Evolutionary conservation across 2,329 filamentous ascomycete genomes (phyloP).

Genomic region (Zymoseptoria brevis): DNA sequence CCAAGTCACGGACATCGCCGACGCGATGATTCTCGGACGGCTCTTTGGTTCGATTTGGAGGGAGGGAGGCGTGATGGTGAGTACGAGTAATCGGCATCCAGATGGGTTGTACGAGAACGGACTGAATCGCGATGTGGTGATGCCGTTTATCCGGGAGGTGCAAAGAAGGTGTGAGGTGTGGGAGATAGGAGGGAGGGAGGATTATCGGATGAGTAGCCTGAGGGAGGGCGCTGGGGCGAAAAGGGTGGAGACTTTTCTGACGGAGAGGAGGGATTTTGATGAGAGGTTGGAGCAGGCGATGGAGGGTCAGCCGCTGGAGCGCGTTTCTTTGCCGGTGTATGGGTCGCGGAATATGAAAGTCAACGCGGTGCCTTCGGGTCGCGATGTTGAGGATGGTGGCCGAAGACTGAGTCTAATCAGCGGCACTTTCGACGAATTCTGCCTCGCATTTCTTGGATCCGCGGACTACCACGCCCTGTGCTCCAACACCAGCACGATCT

Average conservation of each 20-base stretch:
- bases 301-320: conserved; percentile 2
- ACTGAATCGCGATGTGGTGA: conserved; percentile 74
- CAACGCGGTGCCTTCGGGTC: conserved; percentile 1
- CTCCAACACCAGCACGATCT: conserved; percentile 11
- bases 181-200: conserved; percentile 65
- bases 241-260: conserved; percentile 21
- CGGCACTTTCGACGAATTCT: conserved; percentile 60
- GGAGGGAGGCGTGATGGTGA: conserved; percentile 92
- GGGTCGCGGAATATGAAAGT: conserved; percentile 16
- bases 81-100: conserved; percentile 93
- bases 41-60: conserved; percentile 88
- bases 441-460: conserved; percentile 56
- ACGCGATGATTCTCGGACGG: conserved; percentile 91
- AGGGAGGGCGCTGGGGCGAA: conserved; percentile 34
- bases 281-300: conserved; percentile 3
- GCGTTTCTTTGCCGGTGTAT: conserved; percentile 15
- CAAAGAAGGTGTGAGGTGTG: conserved; percentile 69
- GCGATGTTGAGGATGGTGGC: background rate
- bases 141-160: conserved; percentile 62
- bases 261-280: conserved; percentile 6
- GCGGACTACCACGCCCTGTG: conserved; percentile 69
- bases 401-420: conserved; percentile 3
- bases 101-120: conserved; percentile 97
- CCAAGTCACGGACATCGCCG: conserved; percentile 94
- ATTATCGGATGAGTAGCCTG: conserved; percentile 46